A percentile compares a stretch with the other conserved stretches of the same genome.
Evolutionary conservation across 208 protist species (phyloP).

Genomic region (Trypanosomatidae sp.): DNA sequence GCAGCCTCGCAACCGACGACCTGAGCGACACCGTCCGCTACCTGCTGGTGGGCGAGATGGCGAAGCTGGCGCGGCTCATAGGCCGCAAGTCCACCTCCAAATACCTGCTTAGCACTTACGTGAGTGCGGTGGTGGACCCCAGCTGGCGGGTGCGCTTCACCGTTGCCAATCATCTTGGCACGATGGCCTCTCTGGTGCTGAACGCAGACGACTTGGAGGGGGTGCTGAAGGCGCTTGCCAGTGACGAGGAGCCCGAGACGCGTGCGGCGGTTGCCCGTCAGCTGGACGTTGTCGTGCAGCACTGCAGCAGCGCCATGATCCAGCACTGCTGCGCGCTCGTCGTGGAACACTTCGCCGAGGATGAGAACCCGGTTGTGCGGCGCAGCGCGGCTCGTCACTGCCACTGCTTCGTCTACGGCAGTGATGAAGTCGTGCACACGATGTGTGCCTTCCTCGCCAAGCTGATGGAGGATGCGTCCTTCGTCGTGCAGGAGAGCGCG

Average conservation of each 20-base stretch:
- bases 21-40: constrained; percentile 73
- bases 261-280: constrained; percentile 65
- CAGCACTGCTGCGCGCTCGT: constrained; percentile 36
- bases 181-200: constrained; percentile 39
- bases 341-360: constrained; percentile 43
- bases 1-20: constrained; percentile 56
- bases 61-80: constrained; percentile 46
- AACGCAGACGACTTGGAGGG: constrained; percentile 46
- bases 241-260: constrained; percentile 68
- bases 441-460: constrained; percentile 36
- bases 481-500: constrained; percentile 46
- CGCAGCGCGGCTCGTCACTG: constrained; percentile 44
- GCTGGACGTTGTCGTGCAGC: constrained; percentile 35
- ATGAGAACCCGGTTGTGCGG: constrained; percentile 55
- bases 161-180: constrained; percentile 46
- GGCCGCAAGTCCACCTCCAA: constrained; percentile 47
- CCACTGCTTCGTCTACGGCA: constrained; percentile 46
- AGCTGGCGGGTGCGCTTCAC: constrained; percentile 84
- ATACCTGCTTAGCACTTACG: constrained; percentile 51
- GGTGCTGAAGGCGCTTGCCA: constrained; percentile 45
- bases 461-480: constrained; percentile 45
- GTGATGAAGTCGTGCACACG: constrained; percentile 26
- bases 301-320: constrained; percentile 21
- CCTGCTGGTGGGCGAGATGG: constrained; percentile 48
- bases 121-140: constrained; percentile 41